These are phyloP conservation scores for Amphichorda felina DNA, from an alignment of 2,329 filamentous ascomycete species.

Conservation along the genomic window DNA sequence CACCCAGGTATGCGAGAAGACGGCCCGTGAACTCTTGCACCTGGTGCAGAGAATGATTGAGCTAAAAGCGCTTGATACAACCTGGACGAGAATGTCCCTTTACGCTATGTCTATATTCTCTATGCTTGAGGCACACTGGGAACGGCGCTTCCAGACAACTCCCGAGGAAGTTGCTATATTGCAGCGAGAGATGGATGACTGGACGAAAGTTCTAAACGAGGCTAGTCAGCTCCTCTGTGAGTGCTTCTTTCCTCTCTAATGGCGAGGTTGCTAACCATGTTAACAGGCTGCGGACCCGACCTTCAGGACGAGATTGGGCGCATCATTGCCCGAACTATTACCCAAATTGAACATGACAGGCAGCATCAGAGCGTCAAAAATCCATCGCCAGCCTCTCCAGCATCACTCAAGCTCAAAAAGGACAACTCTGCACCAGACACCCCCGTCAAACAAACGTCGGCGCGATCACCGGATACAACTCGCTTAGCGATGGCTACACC, in stretches of 20 bases:
- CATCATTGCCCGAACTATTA: conserved; percentile 38
- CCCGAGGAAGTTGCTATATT: conserved; percentile 47
- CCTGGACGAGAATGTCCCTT: conserved; percentile 64
- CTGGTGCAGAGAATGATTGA: conserved; percentile 46
- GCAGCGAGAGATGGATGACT: conserved; percentile 55
- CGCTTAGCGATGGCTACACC: too few relatives aligned
- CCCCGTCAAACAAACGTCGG: too few relatives aligned
- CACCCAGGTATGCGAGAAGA: conserved; percentile 53
- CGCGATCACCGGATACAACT: too few relatives aligned
- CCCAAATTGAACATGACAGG: conserved; percentile 40
- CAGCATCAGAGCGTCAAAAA: conserved; percentile 4
- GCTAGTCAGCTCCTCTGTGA: conserved; percentile 55
- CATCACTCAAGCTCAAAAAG: background rate
- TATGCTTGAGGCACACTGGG: conserved; percentile 56
- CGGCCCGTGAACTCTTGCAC: conserved; percentile 50
- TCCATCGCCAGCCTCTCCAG: conserved; percentile 1
- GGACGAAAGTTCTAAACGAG: conserved; percentile 57
- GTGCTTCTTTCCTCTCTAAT: conserved; percentile 8
- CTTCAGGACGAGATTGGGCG: conserved; percentile 30
- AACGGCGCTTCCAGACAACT: conserved; percentile 49
- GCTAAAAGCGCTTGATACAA: conserved; percentile 61
- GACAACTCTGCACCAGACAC: background rate
- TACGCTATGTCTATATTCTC: conserved; percentile 66
- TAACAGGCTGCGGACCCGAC: conserved; percentile 28
- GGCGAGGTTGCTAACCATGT: too few relatives aligned